Conservation (phyloP, 2,329 filamentous ascomycete genomes). For the Aspergillus ustus region DNA sequence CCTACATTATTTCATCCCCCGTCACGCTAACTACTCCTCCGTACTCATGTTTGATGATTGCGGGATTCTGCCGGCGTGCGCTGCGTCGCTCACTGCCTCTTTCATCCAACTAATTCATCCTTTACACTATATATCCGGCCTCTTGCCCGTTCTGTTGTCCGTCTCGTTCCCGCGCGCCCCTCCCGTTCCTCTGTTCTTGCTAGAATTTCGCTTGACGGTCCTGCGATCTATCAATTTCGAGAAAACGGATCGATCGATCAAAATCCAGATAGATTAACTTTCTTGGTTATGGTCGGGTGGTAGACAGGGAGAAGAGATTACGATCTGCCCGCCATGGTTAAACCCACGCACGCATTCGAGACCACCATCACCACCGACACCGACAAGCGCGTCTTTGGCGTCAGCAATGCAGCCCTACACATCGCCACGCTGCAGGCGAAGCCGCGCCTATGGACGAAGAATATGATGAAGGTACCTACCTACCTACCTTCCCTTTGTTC, state of each 20-base stretch:
- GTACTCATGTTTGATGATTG: background rate
- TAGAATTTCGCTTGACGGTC: no score
- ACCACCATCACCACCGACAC: constrained; percentile 12
- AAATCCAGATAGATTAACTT: no score
- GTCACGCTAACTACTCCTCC: no score
- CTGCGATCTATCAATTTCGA: background rate
- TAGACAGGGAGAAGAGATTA: no score
- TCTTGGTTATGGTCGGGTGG: background rate
- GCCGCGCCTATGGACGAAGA: constrained; percentile 41
- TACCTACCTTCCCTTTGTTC: background rate
- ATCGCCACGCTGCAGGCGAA: constrained; percentile 39
- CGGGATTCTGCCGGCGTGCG: background rate
- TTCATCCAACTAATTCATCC: background rate
- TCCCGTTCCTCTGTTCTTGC: background rate
- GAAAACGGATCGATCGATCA: background rate
- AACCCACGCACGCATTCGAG: constrained; percentile 2
- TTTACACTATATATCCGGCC: constrained; percentile 4
- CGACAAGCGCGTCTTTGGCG: constrained; percentile 24
- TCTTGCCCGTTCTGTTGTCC: background rate
- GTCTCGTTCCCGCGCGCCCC: background rate
- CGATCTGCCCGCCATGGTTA: background rate
- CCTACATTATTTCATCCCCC: background rate
- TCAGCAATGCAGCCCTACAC: constrained; percentile 36
- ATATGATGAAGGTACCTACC: constrained; percentile 48
- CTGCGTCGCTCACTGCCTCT: background rate